Base-by-base conservation (phyloP, 2,329 filamentous ascomycete genomes). In the Helminthosporium solani region DNA sequence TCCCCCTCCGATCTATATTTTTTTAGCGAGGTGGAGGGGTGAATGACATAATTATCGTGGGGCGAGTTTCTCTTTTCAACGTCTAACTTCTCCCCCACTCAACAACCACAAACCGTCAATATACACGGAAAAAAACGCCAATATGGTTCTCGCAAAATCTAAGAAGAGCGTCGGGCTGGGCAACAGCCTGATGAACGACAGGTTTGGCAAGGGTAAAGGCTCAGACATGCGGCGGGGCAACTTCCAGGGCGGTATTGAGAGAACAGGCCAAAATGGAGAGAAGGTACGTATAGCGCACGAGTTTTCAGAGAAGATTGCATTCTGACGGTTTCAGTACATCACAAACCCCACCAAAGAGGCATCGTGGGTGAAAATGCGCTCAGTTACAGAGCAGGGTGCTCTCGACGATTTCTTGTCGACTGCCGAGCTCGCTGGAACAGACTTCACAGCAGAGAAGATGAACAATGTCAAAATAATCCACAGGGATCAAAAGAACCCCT, bases 381-480 rank as follows among this genome's bases (percentile, higher is more conserved):
- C 90, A 70, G 88, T 99, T 59, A 99, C 94, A 4, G 90, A 99
- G 77, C 94, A 99, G 73, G 91, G 87, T 58, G 91, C 91, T 35
- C 83, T 99, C 52, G 94, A 99, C 71, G 94, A 99, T 72, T 99
- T 99, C 71, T 77, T 99, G 54, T 88, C 87, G 46, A 99, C 94
- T 1, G 95, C 94, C 53, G 91, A 97, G 74, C 78, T 99, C 59
- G 94, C 94, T n/a, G 92, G 90, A 56, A 99, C 94, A 57, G 94
- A 99, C 70, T 99, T 99, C 72, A 97, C 92, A 1, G 95, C 94
- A 21, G 91, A 97, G 77, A 97, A 97, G 80, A 88, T 95, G 83
- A 97, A 92, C 75, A 97, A 95, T 67, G 88, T 97, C 73, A 96
- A 96, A 77, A 96, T 99, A 68, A 96, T 99, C 59, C 94, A 99